A percentile compares a stretch with the other conserved stretches of the same genome.
These are phyloP conservation scores for Phytophthora kernoviae DNA, from an alignment of 352 stramenopile genomes.

Conservation along the genomic window DNA sequence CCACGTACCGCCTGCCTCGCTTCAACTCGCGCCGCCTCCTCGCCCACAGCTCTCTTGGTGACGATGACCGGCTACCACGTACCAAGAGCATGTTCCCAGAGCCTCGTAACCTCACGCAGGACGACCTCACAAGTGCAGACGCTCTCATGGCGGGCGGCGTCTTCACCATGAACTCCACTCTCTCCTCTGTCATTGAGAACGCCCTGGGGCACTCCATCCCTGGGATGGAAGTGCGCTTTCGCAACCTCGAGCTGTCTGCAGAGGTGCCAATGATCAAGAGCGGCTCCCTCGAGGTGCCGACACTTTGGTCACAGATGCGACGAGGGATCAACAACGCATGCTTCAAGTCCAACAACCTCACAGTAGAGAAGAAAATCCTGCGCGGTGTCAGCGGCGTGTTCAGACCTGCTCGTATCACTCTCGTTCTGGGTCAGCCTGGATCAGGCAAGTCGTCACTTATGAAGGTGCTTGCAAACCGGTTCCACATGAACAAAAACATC, in stretches of 20 bases:
- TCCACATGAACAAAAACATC: slow-evolving; percentile 49
- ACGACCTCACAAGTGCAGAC: slow-evolving; percentile 47
- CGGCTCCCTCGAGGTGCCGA: slow-evolving; percentile 35
- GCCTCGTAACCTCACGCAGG: slow-evolving; percentile 9
- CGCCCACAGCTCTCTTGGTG: neutral
- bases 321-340: slow-evolving; percentile 25
- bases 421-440: slow-evolving; percentile 45
- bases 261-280: slow-evolving; percentile 18
- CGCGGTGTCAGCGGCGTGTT: slow-evolving; percentile 40
- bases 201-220: slow-evolving; percentile 46
- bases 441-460: slow-evolving; percentile 53
- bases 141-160: slow-evolving; percentile 48
- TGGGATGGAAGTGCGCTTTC: slow-evolving; percentile 62
- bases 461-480: slow-evolving; percentile 45
- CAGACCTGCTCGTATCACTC: slow-evolving; percentile 40
- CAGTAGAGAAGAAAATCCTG: slow-evolving; percentile 48
- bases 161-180: slow-evolving; percentile 55
- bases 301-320: slow-evolving; percentile 35
- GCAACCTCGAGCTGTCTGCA: slow-evolving; percentile 50
- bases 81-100: slow-evolving; percentile 14
- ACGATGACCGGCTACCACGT: neutral
- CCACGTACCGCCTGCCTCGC: slow-evolving; percentile 17
- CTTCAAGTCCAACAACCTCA: slow-evolving; percentile 24
- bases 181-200: slow-evolving; percentile 47
- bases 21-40: slow-evolving; percentile 15